A percentile compares a stretch with the other conserved stretches of the same genome.
Evolutionary conservation across 129 eudicot genomes (phyloP).

Genomic region (Pseudognaphalium luteoalbum): DNA sequence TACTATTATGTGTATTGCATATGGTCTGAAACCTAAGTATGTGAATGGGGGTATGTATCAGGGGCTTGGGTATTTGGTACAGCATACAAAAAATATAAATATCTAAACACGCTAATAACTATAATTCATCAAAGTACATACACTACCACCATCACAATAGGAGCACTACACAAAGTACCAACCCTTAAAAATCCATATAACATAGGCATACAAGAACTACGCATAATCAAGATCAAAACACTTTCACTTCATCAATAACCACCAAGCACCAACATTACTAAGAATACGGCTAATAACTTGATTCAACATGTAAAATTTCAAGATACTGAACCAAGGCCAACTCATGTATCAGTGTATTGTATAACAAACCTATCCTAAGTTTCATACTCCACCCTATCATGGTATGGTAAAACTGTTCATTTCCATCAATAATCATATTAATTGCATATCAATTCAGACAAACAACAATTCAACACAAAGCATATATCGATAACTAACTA

Average conservation of each 20-base stretch:
- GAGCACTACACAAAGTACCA: neutral
- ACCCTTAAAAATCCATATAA: neutral
- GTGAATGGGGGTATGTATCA: neutral
- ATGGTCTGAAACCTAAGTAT: neutral
- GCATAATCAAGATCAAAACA: conserved; percentile 7
- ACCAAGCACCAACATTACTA: neutral
- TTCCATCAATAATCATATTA: neutral
- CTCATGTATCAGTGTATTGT: neutral
- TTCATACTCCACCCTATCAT: neutral
- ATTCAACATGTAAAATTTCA: neutral
- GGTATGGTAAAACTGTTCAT: neutral
- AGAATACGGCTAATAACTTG: neutral
- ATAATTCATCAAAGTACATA: neutral
- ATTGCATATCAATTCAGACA: conserved; percentile 11
- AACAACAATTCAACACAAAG: neutral
- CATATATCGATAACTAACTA: conserved; percentile 5
- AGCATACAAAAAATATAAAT: neutral
- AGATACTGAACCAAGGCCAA: neutral
- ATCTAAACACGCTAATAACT: neutral
- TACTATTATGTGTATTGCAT: neutral
- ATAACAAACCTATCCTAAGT: neutral
- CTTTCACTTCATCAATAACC: neutral
- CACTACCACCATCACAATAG: neutral
- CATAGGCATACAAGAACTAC: neutral
- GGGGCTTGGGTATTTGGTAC: neutral